Evolutionary conservation across 768 basidiomycete genomes (phyloP), one percentile per base, ranked within the genome.

Genomic region (Exidia glandulosa): DNA sequence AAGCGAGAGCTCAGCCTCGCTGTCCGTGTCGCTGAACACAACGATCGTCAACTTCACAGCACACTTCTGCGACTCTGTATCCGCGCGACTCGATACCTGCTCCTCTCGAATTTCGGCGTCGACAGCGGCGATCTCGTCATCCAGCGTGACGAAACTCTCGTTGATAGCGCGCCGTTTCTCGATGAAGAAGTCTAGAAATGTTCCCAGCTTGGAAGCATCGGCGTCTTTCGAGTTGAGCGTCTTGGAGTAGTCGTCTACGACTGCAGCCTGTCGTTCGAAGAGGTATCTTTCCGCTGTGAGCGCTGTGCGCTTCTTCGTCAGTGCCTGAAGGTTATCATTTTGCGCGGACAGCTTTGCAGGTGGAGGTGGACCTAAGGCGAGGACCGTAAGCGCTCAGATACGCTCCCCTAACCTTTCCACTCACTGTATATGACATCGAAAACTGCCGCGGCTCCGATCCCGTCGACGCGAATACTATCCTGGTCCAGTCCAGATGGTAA

Each of bases 391-490:
- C n/a, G n/a, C n/a, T n/a, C n/a, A n/a, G n/a, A n/a, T n/a, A n/a
- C n/a, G n/a, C n/a, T n/a, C n/a, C n/a, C n/a, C 36, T 23, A 25
- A 32, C 30, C 19, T 7, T 33, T 1, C 14, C 27, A 2, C 34
- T 16, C 33, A 19, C 33, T 78, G 68, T 79, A 81, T n/a, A 79
- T 76, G 33, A 84, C 78, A 67, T 84, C 83, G 62, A 78, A 76
- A 10, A 85, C 72, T 60, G 78, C 77, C 4, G 78, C 77, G 30
- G 72, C 69, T 3, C 73, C 75, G 12, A 81, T 70, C 2, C 79
- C 80, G 55, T 80, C 78, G 19, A 84, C 77, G 37, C 84, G 75
- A 47, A 81, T 73, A 23, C 80, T 80, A 29, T 81, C 72, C 1
- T 75, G 74, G 65, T 83, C 79, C 59, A 84, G 77, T 32, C 67